A percentile compares a stretch with the other conserved stretches of the same genome.
phyloP scores from a whole-genome alignment of 2,329 filamentous ascomycete species.

The Stemphylium lycopersici region DNA sequence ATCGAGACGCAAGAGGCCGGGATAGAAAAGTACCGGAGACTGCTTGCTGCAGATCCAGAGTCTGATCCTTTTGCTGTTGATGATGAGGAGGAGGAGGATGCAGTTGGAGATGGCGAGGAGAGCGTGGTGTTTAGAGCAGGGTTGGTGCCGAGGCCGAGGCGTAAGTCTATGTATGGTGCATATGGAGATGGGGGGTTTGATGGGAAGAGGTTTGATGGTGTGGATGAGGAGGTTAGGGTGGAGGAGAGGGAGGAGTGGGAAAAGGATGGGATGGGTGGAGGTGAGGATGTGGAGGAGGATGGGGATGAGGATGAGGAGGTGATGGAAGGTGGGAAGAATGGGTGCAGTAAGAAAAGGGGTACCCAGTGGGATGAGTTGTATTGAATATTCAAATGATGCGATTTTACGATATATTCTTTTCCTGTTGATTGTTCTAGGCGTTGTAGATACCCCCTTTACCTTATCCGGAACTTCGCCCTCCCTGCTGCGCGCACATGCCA shows the following conservation, averaged over 20 bases:
- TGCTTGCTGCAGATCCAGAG: not conserved
- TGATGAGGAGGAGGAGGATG: not conserved
- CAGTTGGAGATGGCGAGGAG: no score
- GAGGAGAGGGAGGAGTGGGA: conserved; percentile 5
- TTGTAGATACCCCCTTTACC: no score
- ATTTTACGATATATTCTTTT: not conserved
- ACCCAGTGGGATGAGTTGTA: conserved; percentile 7
- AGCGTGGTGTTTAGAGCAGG: no score
- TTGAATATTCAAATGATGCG: not conserved
- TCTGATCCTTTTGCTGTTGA: not conserved
- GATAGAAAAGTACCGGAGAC: conserved; percentile 7
- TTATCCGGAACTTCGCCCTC: no score
- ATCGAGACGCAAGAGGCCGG: not conserved
- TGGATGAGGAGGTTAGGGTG: conserved; percentile 9
- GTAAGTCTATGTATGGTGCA: conserved; percentile 13
- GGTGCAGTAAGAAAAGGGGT: not conserved
- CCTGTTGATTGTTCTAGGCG: not conserved
- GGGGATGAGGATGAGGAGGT: not conserved
- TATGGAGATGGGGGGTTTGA: conserved; percentile 6
- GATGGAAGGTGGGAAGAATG: not conserved
- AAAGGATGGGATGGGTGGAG: not conserved
- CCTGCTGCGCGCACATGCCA: no score
- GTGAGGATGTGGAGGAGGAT: not conserved
- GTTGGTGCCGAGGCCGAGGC: conserved; percentile 6
- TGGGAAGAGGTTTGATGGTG: conserved; percentile 3